Conservation (phyloP, 371 early-diverging fungal genomes). For the Conidiobolus incongruus region DNA sequence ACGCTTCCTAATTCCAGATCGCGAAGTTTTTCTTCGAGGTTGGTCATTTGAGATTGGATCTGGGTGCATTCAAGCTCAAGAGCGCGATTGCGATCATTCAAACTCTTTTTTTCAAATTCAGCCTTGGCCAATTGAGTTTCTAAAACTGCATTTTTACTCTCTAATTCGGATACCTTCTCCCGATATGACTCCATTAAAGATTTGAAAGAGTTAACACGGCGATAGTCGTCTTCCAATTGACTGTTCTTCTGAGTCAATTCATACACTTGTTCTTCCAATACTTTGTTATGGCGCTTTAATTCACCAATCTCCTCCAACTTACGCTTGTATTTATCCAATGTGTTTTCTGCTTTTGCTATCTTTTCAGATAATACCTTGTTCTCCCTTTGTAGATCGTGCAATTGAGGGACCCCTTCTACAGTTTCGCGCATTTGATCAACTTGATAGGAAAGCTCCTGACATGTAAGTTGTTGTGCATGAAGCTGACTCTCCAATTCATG, state of each 20-base stretch:
- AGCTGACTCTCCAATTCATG: no score
- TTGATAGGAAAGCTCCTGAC: no score
- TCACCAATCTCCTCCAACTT: constrained; percentile 73
- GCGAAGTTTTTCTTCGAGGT: constrained; percentile 54
- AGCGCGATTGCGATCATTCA: constrained; percentile 29
- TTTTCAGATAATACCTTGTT: constrained; percentile 69
- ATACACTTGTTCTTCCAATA: constrained; percentile 57
- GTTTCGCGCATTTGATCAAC: constrained; percentile 8
- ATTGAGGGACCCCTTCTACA: constrained; percentile 35
- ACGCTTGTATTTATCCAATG: constrained; percentile 85
- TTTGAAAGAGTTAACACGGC: constrained; percentile 50
- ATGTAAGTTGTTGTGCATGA: no score
- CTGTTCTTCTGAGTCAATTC: constrained; percentile 33
- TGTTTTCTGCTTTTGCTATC: constrained; percentile 74
- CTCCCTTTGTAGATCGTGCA: constrained; percentile 79
- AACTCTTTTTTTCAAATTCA: constrained; percentile 40
- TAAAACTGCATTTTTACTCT: constrained; percentile 38
- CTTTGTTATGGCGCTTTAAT: constrained; percentile 49
- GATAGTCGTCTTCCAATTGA: constrained; percentile 67
- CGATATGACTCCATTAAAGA: constrained; percentile 69
- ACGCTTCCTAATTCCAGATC: constrained; percentile 47
- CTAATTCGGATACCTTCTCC: constrained; percentile 48
- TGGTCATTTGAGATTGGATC: constrained; percentile 48
- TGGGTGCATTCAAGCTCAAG: constrained; percentile 34
- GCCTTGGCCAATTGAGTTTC: constrained; percentile 43